phyloP scores from a whole-genome alignment of 1,139 yeast genomes.

The Geotrichum australiense region DNA sequence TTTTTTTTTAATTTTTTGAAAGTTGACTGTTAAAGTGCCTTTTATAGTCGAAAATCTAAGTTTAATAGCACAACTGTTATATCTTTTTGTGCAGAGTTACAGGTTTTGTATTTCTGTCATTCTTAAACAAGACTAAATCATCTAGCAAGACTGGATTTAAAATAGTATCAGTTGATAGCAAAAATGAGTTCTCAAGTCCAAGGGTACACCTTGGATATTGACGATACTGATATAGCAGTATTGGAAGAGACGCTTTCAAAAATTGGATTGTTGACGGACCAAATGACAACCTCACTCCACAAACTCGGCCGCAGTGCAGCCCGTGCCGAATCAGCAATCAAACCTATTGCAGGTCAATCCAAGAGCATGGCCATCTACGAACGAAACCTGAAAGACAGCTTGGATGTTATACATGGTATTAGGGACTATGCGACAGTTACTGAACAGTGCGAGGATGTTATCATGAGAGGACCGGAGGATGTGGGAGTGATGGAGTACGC shows the following conservation, averaged over 20 bases:
- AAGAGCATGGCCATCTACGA: slow-evolving; percentile 50
- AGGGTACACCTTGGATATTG: slow-evolving; percentile 30
- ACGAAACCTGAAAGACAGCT: slow-evolving; percentile 49
- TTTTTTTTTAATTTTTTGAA: no score
- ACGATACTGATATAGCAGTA: slow-evolving; percentile 81
- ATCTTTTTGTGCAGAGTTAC: no score
- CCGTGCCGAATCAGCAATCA: slow-evolving; percentile 56
- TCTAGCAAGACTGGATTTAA: no score
- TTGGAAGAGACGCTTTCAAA: slow-evolving; percentile 64
- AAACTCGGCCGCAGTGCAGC: slow-evolving; percentile 52
- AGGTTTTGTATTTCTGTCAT: no score
- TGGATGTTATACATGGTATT: slow-evolving; percentile 55
- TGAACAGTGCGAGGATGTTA: slow-evolving; percentile 23
- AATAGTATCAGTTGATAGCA: no score
- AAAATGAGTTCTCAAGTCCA: slow-evolving; percentile 13
- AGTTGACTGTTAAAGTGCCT: no score
- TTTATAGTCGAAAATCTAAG: no score
- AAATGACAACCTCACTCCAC: slow-evolving; percentile 50
- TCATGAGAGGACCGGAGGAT: slow-evolving; percentile 22
- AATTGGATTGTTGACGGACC: slow-evolving; percentile 50
- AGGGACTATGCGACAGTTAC: slow-evolving; percentile 53
- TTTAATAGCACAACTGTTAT: no score
- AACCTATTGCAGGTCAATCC: slow-evolving; percentile 65
- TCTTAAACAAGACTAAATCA: no score
- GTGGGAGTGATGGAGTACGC: slow-evolving; percentile 25